Evolutionary conservation across 371 early-diverging fungal genomes (phyloP).

Genomic region (Actinomortierella ambigua): DNA sequence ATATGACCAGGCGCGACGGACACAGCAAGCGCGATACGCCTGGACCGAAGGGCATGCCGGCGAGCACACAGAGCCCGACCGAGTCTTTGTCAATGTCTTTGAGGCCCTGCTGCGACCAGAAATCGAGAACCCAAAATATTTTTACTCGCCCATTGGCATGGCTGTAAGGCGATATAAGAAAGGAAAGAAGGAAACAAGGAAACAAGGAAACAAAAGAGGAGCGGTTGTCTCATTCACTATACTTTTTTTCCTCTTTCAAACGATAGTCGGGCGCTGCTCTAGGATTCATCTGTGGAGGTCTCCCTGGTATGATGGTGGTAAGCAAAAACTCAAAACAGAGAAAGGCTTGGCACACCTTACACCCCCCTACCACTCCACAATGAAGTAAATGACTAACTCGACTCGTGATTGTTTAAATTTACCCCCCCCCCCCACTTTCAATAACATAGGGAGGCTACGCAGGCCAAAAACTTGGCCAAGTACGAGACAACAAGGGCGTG

Average conservation of each 20-base stretch:
- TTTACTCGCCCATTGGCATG: slow-evolving; percentile 55
- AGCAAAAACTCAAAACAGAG: neutral
- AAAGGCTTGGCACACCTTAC: neutral
- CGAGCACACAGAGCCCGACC: slow-evolving; percentile 47
- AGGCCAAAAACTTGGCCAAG: slow-evolving; percentile 53
- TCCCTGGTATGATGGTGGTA: slow-evolving; percentile 59
- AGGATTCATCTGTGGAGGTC: slow-evolving; percentile 66
- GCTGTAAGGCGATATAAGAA: slow-evolving; percentile 9
- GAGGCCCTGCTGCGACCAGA: slow-evolving; percentile 63
- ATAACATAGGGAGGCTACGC: slow-evolving; percentile 49
- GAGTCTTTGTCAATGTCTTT: slow-evolving; percentile 63
- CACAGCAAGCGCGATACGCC: slow-evolving; percentile 8
- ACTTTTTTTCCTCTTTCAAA: too few species aligned
- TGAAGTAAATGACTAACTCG: too few species aligned
- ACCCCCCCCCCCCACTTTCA: too few species aligned
- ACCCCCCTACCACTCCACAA: too few species aligned
- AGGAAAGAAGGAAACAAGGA: too few species aligned
- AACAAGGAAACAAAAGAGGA: too few species aligned
- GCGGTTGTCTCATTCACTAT: too few species aligned
- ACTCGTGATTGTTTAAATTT: too few species aligned
- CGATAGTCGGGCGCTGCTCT: slow-evolving; percentile 50
- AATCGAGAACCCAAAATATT: slow-evolving; percentile 43
- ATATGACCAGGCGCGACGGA: slow-evolving; percentile 52
- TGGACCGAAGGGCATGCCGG: slow-evolving; percentile 7
- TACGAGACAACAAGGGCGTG: slow-evolving; percentile 57